Base-by-base conservation (phyloP, 495 filamentous ascomycete species). In the Sordaria brevicollis region DNA sequence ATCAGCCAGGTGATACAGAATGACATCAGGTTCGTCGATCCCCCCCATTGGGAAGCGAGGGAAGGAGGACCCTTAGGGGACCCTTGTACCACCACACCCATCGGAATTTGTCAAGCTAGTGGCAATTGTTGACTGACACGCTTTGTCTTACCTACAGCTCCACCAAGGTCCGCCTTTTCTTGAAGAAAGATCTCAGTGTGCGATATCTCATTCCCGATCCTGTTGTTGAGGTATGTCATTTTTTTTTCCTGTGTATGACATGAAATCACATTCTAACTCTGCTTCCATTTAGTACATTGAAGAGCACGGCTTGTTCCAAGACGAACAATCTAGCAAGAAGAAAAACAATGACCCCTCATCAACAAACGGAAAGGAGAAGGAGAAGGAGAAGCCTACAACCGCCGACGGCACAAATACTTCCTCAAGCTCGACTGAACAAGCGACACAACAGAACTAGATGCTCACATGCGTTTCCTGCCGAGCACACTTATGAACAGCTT, bases 1-100 rank as follows among this genome's bases (percentile, higher is more conserved):
- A 93, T 97, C 72, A 89, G 91, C 73, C 93, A 96, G 75, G 86
- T 95, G 65, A 93, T 97, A 65, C 89, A 92, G 62, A 97, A 97
- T 75, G 91, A 96, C 74, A 91, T 97, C 70, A 92, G 71, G 71
- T 73, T 29, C 36, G 71, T 54, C 34, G 34, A 35, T 57, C 19
- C n/a, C 2, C 7, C 11, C 35, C 8, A 15, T 7, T 36, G 7
- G 25, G 13, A 37, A 36, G 21, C n/a, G n/a, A n/a, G n/a, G n/a
- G n/a, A n/a, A n/a, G n/a, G n/a, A n/a, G 49, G 49, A 31, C 49
- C 49, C 25, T 31, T 31, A 31, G 25, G 25, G 49, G 49, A 62
- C 49, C 49, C 25, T 62, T 62, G 49, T 62, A 62, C 25, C 25
- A 62, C 49, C 49, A 62, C 49, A 17, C 25, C n/a, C 49, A 62